Evolutionary conservation across 805 yeast species (phyloP), one percentile per base, ranked within the genome.

Genomic region (Yarrowia sp.): DNA sequence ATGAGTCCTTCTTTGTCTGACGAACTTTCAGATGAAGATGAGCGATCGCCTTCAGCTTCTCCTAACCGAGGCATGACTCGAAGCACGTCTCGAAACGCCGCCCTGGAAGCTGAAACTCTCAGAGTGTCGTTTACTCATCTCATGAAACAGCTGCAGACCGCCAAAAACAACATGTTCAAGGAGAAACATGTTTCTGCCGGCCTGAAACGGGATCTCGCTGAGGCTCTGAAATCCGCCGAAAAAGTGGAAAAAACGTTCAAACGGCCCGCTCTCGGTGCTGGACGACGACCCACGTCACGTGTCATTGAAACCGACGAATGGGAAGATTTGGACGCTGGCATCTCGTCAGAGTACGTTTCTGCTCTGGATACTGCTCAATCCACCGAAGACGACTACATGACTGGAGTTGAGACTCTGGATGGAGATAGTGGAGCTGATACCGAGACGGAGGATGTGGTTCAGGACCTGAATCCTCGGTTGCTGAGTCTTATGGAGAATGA

Each of bases 71-170:
- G 47, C 1, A 39, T 41, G 47, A 22, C 33, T 5, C 45, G 61
- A n/a, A 10, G 32, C 31, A 31, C 61, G 5, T 55, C 61, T 15
- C 45, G 61, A 55, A 55, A 73, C 63, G 65, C 71, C 13, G 72
- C 68, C n/a, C 70, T 88, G 47, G 90, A 88, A 71, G 76, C 83
- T 2, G 92, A 89, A 70, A 86, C 92, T 0, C 75, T 88, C 68
- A 80, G 82, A 67, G 81, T 88, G 0, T 86, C 89, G 28, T 78
- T 90, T 69, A 79, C 80, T 15, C 89, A 83, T 74, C 88, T 92
- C 4, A 84, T 86, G 69, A 79, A 81, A 67, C 82, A 85, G 1
- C 85, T 89, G 55, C 76, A 84, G n/a, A 86, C 82, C 69, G 78
- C 88, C 67, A 82, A 88, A 72, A 76, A 79, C 18, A 77, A 81